Conservation (phyloP, 116 monocot species). For the Dioscorea cayenensis region DNA sequence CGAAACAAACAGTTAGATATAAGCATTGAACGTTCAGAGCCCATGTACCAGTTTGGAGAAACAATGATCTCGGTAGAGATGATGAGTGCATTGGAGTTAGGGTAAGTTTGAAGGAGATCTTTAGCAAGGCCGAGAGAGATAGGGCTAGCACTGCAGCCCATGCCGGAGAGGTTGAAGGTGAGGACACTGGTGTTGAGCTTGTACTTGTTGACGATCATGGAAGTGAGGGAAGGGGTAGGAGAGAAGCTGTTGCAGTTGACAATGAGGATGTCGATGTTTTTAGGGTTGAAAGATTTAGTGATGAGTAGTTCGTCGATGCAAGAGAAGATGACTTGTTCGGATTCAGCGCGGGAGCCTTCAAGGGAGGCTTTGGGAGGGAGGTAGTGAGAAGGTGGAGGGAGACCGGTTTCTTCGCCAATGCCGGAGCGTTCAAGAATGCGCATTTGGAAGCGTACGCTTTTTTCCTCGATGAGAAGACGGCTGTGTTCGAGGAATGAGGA, state of each 20-base stretch:
- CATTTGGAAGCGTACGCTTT: conserved; percentile 16
- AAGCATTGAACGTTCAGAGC: conserved; percentile 58
- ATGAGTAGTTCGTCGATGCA: conserved; percentile 17
- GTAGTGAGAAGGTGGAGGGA: conserved; percentile 11
- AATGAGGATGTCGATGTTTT: conserved; percentile 29
- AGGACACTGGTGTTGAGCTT: conserved; percentile 25
- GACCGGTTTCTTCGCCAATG: conserved; percentile 18
- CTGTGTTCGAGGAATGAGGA: conserved; percentile 43
- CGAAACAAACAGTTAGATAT: conserved; percentile 68
- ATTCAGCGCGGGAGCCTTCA: conserved; percentile 8
- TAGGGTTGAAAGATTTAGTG: conserved; percentile 2
- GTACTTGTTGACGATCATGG: conserved; percentile 33
- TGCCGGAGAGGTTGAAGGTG: conserved; percentile 33
- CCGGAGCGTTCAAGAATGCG: conserved; percentile 29
- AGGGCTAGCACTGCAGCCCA: conserved; percentile 40
- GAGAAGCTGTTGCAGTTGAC: conserved; percentile 35
- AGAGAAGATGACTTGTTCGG: conserved; percentile 11
- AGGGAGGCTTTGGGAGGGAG: conserved; percentile 4
- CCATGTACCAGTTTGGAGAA: conserved; percentile 52
- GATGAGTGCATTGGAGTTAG: conserved; percentile 31
- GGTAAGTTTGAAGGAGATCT: conserved; percentile 35
- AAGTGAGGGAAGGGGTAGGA: conserved; percentile 30
- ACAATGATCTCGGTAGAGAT: conserved; percentile 48
- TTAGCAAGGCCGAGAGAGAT: conserved; percentile 19
- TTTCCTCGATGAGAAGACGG: conserved; percentile 19